These are phyloP conservation scores for Tolypocladium tropicale DNA, from an alignment of 2,329 filamentous ascomycete species.

Conservation along the genomic window DNA sequence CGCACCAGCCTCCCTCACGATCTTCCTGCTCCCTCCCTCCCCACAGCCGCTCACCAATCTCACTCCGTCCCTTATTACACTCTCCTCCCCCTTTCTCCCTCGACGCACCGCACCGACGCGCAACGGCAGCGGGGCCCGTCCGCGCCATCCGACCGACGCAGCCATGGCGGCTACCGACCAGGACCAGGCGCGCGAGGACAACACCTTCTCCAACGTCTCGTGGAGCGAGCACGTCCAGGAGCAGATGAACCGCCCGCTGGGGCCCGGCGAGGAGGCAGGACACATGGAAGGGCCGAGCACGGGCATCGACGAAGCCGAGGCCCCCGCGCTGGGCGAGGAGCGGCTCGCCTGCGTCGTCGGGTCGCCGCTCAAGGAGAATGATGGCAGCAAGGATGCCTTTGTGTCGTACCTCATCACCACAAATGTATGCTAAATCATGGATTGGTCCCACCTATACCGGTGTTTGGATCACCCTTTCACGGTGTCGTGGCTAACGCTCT, in stretches of 20 bases:
- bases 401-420: conserved; percentile 93
- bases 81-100: not conserved
- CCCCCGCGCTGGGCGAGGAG: conserved; percentile 58
- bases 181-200: conserved; percentile 43
- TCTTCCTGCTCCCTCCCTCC: not conserved
- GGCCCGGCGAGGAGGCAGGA: conserved; percentile 15
- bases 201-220: conserved; percentile 73
- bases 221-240: conserved; percentile 55
- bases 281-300: conserved; percentile 32
- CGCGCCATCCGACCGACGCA: not conserved
- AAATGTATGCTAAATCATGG: conserved; percentile 51
- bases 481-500: not conserved
- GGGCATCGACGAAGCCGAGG: conserved; percentile 42
- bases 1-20: not conserved
- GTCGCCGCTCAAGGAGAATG: conserved; percentile 84
- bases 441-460: too few relatives aligned
- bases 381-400: conserved; percentile 93
- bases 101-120: not conserved
- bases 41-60: not conserved
- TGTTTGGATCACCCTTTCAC: too few relatives aligned
- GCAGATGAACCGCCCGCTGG: conserved; percentile 17
- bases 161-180: conserved; percentile 35
- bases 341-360: conserved; percentile 75
- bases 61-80: too few relatives aligned
- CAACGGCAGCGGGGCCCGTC: not conserved